Base-by-base conservation (phyloP, 2,329 filamentous ascomycete genomes). In the Aurifilum marmelostoma region DNA sequence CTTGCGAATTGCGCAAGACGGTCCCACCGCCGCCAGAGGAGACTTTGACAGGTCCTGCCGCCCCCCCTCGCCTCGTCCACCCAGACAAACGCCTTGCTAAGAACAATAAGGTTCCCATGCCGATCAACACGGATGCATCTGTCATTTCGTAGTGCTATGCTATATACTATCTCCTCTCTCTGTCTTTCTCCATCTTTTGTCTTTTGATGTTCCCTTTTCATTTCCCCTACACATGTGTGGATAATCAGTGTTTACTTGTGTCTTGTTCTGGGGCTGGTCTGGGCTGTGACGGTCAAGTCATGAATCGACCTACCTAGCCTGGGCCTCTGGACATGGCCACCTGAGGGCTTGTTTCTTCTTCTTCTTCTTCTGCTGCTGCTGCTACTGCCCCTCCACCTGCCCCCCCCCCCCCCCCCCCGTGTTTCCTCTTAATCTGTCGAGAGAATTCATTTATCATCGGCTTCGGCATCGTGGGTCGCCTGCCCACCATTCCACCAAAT, bases 1-100 rank as follows among this genome's bases (percentile, higher is more conserved):
- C 66, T 67, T 67, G 66, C 47, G 64, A 21, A 63, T 67, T 65
- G 66, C 66, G 66, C 66, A 67, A 67, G 66, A 50, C 66, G 60
- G 61, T 67, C 66, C 66, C 66, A 62, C 66, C 50, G 66, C 66
- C 50, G 11, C 34, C 34, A 14, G 29, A 37, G 56, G 56, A 34
- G 18, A 37, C 18, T 14, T n/a, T 59, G 56, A 59, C 56, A 59
- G 56, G 56, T 59, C 56, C 27, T 59, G 29, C 34, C 34, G 34
- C 34, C 4, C 56, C 24, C 60, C 47, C 63, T 39, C 59, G 4
- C 66, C 52, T 67, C 39, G 60, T 50, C 66, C 60, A 67, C 66
- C 66, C 52, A 54, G 60, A 54, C 66, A 67, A 47, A 21, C 43
- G 21, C 54, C 54, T 58, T 58, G 54, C 54, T 63, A 67, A 67